phyloP scores from a whole-genome alignment of 306 rosid species.

The Corylus avellana region DNA sequence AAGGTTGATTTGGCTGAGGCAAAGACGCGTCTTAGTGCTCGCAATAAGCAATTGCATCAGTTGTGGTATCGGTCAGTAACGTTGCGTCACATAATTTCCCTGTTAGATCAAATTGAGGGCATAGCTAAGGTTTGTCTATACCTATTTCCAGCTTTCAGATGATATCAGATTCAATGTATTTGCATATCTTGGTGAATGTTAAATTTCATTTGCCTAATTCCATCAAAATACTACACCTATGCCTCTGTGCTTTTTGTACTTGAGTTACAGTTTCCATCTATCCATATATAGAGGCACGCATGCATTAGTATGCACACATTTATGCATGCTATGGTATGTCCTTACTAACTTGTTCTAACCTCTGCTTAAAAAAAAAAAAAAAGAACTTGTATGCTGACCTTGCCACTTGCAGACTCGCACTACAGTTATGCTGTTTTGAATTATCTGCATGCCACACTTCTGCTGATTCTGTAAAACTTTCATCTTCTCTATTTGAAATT shows the following conservation, averaged over 20 bases:
- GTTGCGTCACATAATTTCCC: constrained; percentile 90
- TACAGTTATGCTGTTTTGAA: constrained; percentile 18
- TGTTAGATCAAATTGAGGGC: constrained; percentile 98
- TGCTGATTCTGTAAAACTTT: constrained; percentile 34
- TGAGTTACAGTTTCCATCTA: constrained; percentile 24
- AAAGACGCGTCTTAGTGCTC: constrained; percentile 81
- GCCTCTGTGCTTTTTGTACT: constrained; percentile 26
- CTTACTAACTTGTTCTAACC: constrained; percentile 1
- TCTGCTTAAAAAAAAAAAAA: background rate
- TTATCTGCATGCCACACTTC: constrained; percentile 7
- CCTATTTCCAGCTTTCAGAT: constrained; percentile 19
- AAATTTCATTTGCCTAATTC: constrained; percentile 14
- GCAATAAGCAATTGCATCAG: constrained; percentile 97
- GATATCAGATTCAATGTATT: constrained; percentile 31
- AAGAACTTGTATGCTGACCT: background rate
- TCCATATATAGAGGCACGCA: constrained; percentile 1
- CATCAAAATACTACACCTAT: constrained; percentile 10
- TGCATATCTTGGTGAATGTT: constrained; percentile 21
- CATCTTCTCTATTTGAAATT: constrained; percentile 24
- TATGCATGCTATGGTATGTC: constrained; percentile 17
- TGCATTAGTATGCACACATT: constrained; percentile 15
- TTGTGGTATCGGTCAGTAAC: constrained; percentile 99
- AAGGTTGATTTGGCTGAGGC: constrained; percentile 95
- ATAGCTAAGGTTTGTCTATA: constrained; percentile 75
- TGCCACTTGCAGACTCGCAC: constrained; percentile 1